Base-by-base conservation (phyloP, 2,329 filamentous ascomycete species). In the Diplodia mutila region DNA sequence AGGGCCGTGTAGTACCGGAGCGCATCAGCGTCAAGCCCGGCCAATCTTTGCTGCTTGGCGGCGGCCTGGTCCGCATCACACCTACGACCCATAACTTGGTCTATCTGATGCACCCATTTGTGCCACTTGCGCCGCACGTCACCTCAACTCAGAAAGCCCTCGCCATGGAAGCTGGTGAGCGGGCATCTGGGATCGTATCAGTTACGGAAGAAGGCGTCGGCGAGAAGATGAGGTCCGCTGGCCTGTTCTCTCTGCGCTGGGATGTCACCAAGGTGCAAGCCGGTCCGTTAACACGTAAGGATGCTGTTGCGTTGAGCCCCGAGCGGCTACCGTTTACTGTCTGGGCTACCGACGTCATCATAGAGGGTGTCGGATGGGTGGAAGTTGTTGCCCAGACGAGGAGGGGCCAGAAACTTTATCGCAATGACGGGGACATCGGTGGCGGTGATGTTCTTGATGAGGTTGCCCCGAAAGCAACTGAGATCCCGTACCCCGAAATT, bases 311-410 rank as follows among this genome's bases (percentile, higher is more conserved):
- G 48, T 82, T 90, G 54, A 88, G 86, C 67, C 85, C 90, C 0
- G 88, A 92, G 1, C 81, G 84, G 18, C 82, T 98, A 4, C 92
- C 93, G 0, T 99, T 94, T 78, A 86, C 87, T 16, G 88, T 98
- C 2, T 85, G 95, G 69, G 88, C 90, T 9, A 86, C 90, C 0
- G 96, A 99, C 75, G 88, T 99, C 27, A 82, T 99, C 16, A 89
- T 99, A 61, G 94, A 98, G 77, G 93, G 95, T 1, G 90, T 93
- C 29, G 95, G 95, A 8, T 99, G 96, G 91, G 86, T 99, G 2
- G 95, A 99, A 79, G 79, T 99, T 49, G 89, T 89, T 0, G 90
- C 90, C 3, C 94, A 99, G 79, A 87, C 96, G 11, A 87, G 94
- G 1, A 75, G 74, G 12, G 27, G n/a, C n/a, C 37, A 42, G 25